Percentiles rank a stretch among this genome's conserved stretches.
Conservation (phyloP, 306 rosid genomes). For the Prunus fruticosa region DNA sequence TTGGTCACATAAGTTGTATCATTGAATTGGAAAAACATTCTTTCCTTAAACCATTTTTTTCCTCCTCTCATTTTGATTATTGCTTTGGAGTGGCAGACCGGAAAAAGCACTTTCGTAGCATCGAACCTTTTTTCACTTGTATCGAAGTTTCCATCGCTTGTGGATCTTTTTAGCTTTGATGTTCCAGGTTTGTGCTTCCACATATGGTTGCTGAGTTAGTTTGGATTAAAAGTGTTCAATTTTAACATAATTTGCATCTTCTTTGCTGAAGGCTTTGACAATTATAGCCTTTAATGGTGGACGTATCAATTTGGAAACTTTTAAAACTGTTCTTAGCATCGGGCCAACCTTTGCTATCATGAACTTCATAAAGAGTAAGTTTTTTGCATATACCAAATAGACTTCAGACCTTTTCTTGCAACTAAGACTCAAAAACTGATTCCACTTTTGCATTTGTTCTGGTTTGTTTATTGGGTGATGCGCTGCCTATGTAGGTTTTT, state of each 20-base stretch:
- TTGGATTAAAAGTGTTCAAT: constrained; percentile 9
- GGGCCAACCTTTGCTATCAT: constrained; percentile 87
- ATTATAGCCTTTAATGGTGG: constrained; percentile 75
- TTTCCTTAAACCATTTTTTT: not conserved
- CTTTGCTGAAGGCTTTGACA: constrained; percentile 63
- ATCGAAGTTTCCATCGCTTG: constrained; percentile 95
- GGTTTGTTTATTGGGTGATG: constrained; percentile 3
- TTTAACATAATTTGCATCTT: constrained; percentile 17
- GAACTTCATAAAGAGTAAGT: constrained; percentile 84
- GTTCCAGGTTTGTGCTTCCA: constrained; percentile 70
- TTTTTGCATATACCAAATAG: constrained; percentile 14
- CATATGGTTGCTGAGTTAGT: constrained; percentile 19
- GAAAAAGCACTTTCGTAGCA: constrained; percentile 96
- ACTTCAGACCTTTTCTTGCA: constrained; percentile 1
- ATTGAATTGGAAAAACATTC: not conserved
- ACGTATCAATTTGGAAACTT: constrained; percentile 53
- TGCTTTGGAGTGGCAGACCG: constrained; percentile 60
- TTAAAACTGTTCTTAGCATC: constrained; percentile 73
- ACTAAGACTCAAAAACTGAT: not conserved
- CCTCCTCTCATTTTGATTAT: not conserved
- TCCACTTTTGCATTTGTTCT: constrained; percentile 7
- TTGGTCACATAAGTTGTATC: not conserved
- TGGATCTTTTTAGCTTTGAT: constrained; percentile 92
- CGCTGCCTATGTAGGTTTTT: constrained; percentile 48
- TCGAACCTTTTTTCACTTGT: constrained; percentile 83